phyloP scores from a whole-genome alignment of 1,284 basidiomycete species.

The Xerocomus cyaneibrunnescens region DNA sequence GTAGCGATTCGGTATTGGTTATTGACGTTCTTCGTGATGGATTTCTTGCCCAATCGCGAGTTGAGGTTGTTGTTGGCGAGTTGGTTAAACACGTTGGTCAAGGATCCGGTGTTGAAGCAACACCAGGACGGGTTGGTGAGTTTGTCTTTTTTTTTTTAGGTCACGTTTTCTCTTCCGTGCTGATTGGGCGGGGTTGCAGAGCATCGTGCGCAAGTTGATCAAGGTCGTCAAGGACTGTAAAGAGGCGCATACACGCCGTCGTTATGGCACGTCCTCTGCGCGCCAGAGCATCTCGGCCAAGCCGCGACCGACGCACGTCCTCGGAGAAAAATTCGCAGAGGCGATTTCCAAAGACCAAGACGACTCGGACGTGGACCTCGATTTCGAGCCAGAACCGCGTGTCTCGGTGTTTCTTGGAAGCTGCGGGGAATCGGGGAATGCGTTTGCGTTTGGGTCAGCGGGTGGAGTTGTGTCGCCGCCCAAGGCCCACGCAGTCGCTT shows the following conservation, averaged over 20 bases:
- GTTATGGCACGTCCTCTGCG: constrained; percentile 29
- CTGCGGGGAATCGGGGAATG: constrained; percentile 24
- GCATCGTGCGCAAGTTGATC: constrained; percentile 75
- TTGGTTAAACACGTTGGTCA: constrained; percentile 76
- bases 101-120: constrained; percentile 64
- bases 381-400: constrained; percentile 49
- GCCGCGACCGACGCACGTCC: constrained; percentile 43
- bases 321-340: constrained; percentile 63
- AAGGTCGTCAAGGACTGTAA: constrained; percentile 81
- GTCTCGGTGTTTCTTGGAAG: constrained; percentile 34
- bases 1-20: constrained; percentile 86
- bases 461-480: constrained; percentile 22
- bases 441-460: constrained; percentile 33
- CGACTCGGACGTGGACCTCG: constrained; percentile 72
- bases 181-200: constrained; percentile 39
- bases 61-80: constrained; percentile 66
- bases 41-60: constrained; percentile 80
- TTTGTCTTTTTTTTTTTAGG: neutral
- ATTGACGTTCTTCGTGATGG: constrained; percentile 81
- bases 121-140: constrained; percentile 70
- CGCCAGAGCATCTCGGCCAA: constrained; percentile 35
- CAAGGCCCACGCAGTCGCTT: constrained; percentile 23
- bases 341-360: constrained; percentile 51
- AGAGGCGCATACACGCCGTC: constrained; percentile 55
- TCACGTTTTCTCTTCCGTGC: neutral